Percentiles rank a stretch among this genome's conserved stretches.
Evolutionary conservation across 1,139 yeast species (phyloP).

Genomic region (Magnusiomyces clavatus): DNA sequence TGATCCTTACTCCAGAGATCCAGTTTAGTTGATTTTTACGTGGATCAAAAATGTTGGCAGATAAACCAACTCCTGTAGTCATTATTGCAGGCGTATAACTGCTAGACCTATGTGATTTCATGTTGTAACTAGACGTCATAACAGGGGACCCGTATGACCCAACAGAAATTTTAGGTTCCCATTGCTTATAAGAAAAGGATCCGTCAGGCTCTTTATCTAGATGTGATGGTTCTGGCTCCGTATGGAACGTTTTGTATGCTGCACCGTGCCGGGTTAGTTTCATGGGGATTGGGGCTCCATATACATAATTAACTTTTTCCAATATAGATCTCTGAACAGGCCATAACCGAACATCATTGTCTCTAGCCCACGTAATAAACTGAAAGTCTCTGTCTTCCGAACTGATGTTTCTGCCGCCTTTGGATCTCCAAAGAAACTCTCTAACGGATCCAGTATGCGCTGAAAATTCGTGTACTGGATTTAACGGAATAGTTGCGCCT

Average conservation of each 20-base stretch:
- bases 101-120: constrained; percentile 6
- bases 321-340: constrained; percentile 56
- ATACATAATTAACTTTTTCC: constrained; percentile 48
- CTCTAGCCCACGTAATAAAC: constrained; percentile 90
- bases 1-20: constrained; percentile 88
- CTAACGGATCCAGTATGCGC: constrained; percentile 83
- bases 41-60: constrained; percentile 18
- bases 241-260: constrained; percentile 43
- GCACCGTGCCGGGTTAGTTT: constrained; percentile 37
- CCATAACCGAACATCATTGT: constrained; percentile 80
- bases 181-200: constrained; percentile 3
- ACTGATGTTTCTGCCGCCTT: constrained; percentile 39
- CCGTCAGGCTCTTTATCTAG: too few species aligned
- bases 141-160: constrained; percentile 9
- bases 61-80: constrained; percentile 17
- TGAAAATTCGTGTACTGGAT: constrained; percentile 55
- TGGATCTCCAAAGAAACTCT: constrained; percentile 80
- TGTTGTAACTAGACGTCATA: constrained; percentile 5
- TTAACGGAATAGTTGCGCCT: constrained; percentile 25
- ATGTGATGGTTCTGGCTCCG: constrained; percentile 37
- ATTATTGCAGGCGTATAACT: constrained; percentile 11
- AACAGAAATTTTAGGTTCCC: constrained; percentile 5
- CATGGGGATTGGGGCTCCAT: constrained; percentile 34
- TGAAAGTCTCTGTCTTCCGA: constrained; percentile 74
- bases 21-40: constrained; percentile 52